Base-by-base conservation (phyloP, 2,329 filamentous ascomycete species). In the Penicillium aurantiogriseum region DNA sequence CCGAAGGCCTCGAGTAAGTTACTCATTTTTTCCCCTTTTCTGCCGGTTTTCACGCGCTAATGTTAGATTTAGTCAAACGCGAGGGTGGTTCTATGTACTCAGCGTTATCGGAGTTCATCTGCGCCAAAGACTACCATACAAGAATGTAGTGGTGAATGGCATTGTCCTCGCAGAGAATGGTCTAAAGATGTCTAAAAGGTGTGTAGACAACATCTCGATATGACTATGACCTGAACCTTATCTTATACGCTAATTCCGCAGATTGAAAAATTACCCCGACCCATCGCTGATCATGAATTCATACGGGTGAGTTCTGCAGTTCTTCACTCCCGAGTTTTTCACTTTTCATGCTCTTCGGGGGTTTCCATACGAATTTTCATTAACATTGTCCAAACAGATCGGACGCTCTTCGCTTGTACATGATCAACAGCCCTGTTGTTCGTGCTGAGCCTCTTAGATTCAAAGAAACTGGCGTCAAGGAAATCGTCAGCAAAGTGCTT, bases 61-160 rank as follows among this genome's bases (percentile, higher is more conserved):
- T 27, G 8, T 36, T 45, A 17, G 17, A 11, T 36, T 36, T 96
- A 44, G 92, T 71, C 93, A 97, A 78, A 97, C 93, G 23, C 86
- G 92, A 69, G 93, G 93, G 49, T 97, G 93, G 93, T 97, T 97
- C 77, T 97, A 97, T 74, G 97, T 92, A 1, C 78, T 97, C 60
- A 86, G 91, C 21, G 91, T 97, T 10, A 80, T 97, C 47, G 92
- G 92, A 35, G 94, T 90, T 8, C 90, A 96, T 71, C 82, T 97
- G 4, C 96, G 94, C 67, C 89, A 89, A 43, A 84, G 86, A 36
- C 85, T 92, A 2, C 92, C 93, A 0, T 97, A 96, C 82, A 88
- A 94, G 77, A 97, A 96, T 73, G 95, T 91, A 68, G 90, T 97
- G n/a, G 92, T 96, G 61, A 97, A 96, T 71, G 92, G 92, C 49